phyloP scores from a whole-genome alignment of 2,329 filamentous ascomycete genomes.

The Didymella segeticola region DNA sequence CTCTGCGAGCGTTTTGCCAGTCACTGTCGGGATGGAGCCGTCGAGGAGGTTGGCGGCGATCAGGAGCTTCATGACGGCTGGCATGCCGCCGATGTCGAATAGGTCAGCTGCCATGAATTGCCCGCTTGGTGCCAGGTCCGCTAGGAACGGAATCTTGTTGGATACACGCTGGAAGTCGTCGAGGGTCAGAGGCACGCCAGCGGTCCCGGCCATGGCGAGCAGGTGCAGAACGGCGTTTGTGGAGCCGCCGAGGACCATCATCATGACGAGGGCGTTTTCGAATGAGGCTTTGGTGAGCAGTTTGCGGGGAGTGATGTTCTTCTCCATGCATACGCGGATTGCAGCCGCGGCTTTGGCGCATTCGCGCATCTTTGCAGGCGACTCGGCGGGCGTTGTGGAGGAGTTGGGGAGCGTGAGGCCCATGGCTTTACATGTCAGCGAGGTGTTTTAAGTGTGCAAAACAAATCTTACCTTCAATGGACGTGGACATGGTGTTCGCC shows the following conservation, averaged over 20 bases:
- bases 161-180: conserved; percentile 84
- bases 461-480: conserved; percentile 66
- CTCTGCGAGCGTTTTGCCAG: conserved; percentile 81
- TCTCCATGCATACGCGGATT: conserved; percentile 80
- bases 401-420: conserved; percentile 83
- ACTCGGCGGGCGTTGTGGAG: conserved; percentile 80
- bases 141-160: conserved; percentile 84
- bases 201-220: conserved; percentile 87
- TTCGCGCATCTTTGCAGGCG: conserved; percentile 84
- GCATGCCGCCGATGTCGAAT: conserved; percentile 84
- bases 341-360: conserved; percentile 81
- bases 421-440: conserved; percentile 65
- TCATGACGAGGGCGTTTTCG: conserved; percentile 87
- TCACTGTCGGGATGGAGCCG: conserved; percentile 80
- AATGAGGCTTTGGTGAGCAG: conserved; percentile 81
- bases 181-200: conserved; percentile 76
- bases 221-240: conserved; percentile 91
- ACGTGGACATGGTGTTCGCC: conserved; percentile 91
- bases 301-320: conserved; percentile 80
- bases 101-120: conserved; percentile 89
- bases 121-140: conserved; percentile 83
- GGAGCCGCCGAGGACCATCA: conserved; percentile 88
- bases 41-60: conserved; percentile 78
- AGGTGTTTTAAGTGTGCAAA: neutral
- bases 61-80: conserved; percentile 83